Conservation (phyloP, 1,284 basidiomycete genomes). For the Flammula alnicola region DNA sequence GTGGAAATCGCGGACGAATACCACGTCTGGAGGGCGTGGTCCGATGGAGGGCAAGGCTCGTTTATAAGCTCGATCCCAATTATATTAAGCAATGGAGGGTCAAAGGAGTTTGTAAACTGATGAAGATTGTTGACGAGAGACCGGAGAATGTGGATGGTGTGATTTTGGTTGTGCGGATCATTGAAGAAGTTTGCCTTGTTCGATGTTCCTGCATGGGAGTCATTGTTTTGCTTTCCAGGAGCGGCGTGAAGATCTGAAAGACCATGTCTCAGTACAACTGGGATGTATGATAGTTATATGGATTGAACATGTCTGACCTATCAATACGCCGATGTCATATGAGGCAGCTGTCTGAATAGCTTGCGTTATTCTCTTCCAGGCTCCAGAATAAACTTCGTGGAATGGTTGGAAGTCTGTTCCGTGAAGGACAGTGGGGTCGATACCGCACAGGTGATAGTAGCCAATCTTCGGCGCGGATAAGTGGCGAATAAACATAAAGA, state of each 20-base stretch:
- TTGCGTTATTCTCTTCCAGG: no score
- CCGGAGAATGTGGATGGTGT: conserved; percentile 56
- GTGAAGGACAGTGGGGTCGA: no score
- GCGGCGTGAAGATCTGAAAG: conserved; percentile 72
- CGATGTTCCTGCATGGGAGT: conserved; percentile 69
- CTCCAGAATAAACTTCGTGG: no score
- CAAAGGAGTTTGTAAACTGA: conserved; percentile 36
- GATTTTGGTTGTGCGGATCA: conserved; percentile 53
- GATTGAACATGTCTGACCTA: conserved; percentile 69
- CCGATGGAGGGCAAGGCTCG: conserved; percentile 68
- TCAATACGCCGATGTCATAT: conserved; percentile 78
- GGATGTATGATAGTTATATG: neutral
- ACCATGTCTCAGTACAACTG: conserved; percentile 6
- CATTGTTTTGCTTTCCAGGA: conserved; percentile 77
- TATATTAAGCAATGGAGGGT: conserved; percentile 56
- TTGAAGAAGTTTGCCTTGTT: conserved; percentile 56
- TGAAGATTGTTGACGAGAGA: conserved; percentile 52
- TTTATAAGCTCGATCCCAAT: conserved; percentile 87
- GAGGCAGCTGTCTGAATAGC: conserved; percentile 65
- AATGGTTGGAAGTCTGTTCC: no score
- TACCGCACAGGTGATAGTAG: no score
- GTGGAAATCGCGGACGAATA: conserved; percentile 65
- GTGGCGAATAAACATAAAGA: no score
- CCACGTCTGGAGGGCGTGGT: conserved; percentile 62
- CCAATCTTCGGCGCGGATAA: no score